Percentiles rank a stretch among this genome's conserved stretches.
Evolutionary conservation across 2,329 filamentous ascomycete genomes (phyloP).

Genomic region (Aureobasidium sp.): DNA sequence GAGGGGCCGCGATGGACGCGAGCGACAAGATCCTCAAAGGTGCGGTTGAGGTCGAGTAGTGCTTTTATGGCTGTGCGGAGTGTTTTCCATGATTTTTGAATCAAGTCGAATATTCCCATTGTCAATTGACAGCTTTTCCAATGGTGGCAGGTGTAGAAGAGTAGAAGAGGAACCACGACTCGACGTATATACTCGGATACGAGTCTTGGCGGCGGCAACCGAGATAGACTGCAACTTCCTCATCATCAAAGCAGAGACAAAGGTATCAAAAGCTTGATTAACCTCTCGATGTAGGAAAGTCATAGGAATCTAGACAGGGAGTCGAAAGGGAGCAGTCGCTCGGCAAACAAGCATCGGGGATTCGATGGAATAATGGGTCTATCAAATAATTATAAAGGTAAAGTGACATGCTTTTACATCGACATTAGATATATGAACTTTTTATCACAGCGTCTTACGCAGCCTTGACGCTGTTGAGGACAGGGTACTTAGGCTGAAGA

Average conservation of each 20-base stretch:
- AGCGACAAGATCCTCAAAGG: not conserved
- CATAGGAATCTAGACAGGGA: too few species aligned
- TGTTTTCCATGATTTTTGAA: not conserved
- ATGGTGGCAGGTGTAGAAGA: not conserved
- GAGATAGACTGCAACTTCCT: too few species aligned
- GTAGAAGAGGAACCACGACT: too few species aligned
- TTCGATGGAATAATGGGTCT: too few species aligned
- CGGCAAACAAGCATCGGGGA: too few species aligned
- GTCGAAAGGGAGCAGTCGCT: too few species aligned
- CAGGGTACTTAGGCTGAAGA: constrained; percentile 18
- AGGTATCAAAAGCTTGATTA: too few species aligned
- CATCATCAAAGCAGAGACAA: too few species aligned
- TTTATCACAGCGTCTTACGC: not conserved
- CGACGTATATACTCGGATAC: too few species aligned
- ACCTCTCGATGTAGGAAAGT: too few species aligned
- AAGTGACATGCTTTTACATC: constrained; percentile 20
- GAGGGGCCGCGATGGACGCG: not conserved
- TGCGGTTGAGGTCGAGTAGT: not conserved
- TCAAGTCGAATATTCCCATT: not conserved
- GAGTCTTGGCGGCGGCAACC: too few species aligned
- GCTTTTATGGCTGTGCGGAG: not conserved
- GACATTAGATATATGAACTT: not conserved
- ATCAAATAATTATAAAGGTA: not conserved
- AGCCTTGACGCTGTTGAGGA: constrained; percentile 25
- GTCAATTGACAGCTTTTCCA: not conserved